Conservation (phyloP, 257 asterid genomes). For the Agastache rugosa region DNA sequence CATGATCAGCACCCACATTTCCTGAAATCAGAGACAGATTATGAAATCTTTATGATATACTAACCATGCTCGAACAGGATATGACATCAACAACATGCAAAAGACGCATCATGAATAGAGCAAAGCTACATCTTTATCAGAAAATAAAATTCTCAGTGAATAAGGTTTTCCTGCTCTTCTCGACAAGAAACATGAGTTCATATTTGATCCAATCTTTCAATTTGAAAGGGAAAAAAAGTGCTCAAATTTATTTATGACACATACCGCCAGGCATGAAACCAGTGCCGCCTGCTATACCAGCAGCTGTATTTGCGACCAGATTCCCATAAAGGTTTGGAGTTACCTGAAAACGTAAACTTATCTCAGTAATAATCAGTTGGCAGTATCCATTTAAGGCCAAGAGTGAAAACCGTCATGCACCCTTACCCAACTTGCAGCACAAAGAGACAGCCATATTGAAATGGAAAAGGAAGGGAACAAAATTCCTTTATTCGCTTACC, state of each 20-base stretch:
- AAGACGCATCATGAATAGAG: neutral
- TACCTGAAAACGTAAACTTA: conserved; percentile 50
- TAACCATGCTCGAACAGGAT: neutral
- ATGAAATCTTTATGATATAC: neutral
- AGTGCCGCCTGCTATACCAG: conserved; percentile 94
- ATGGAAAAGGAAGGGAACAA: conserved; percentile 14
- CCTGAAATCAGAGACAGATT: conserved; percentile 51
- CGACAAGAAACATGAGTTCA: neutral
- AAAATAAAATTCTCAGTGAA: neutral
- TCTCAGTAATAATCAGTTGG: conserved; percentile 13
- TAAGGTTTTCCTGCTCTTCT: neutral
- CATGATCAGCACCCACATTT: conserved; percentile 89
- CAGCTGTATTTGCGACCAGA: conserved; percentile 81
- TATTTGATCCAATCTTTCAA: conserved; percentile 7
- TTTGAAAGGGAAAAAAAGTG: neutral
- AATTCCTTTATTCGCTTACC: conserved; percentile 51
- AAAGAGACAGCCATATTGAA: neutral
- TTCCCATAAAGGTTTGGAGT: conserved; percentile 91
- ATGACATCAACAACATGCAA: neutral
- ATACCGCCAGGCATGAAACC: conserved; percentile 97
- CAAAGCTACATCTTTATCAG: conserved; percentile 4
- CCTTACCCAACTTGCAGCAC: neutral
- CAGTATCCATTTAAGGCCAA: neutral
- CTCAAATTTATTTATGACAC: conserved; percentile 20
- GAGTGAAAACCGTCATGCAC: neutral